phyloP scores from a whole-genome alignment of 2,329 filamentous ascomycete genomes.

The Fusarium sp. region DNA sequence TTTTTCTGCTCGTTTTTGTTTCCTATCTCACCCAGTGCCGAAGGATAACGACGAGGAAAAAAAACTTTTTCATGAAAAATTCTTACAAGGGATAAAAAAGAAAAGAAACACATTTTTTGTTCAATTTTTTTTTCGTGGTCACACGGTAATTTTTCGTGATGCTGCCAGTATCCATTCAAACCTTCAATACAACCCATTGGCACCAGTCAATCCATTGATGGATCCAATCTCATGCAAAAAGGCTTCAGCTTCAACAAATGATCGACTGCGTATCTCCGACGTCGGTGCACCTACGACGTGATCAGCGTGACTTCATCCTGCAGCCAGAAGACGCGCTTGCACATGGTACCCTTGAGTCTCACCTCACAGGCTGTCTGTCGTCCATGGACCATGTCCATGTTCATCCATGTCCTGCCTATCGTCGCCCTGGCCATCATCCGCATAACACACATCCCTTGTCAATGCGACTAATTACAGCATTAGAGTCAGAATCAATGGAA shows the following conservation, averaged over 20 bases:
- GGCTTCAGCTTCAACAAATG: background rate
- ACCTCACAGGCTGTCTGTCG: background rate
- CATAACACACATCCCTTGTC: slow-evolving; percentile 33
- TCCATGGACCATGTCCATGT: background rate
- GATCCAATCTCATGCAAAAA: background rate
- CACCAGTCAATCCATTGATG: background rate
- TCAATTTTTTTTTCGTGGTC: slow-evolving; percentile 3
- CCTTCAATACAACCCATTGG: background rate
- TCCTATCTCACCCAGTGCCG: slow-evolving; percentile 16
- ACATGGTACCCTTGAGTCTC: slow-evolving; percentile 38
- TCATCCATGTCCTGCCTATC: background rate
- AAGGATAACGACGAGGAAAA: background rate
- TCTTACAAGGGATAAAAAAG: slow-evolving; percentile 3
- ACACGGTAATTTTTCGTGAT: slow-evolving; percentile 11
- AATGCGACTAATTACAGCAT: slow-evolving; percentile 28
- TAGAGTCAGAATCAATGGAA: background rate
- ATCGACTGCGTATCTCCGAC: slow-evolving; percentile 28
- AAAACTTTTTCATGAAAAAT: background rate
- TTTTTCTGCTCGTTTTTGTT: background rate
- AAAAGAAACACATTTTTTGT: background rate
- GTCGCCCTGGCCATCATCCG: slow-evolving; percentile 13
- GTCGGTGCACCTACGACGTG: slow-evolving; percentile 26
- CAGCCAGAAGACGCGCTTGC: slow-evolving; percentile 26
- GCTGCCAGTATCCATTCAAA: background rate
- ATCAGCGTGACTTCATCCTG: slow-evolving; percentile 42